A percentile compares a stretch with the other conserved stretches of the same genome.
phyloP scores from a whole-genome alignment of 805 yeast genomes.

The Cyberlindnera meyerae region DNA sequence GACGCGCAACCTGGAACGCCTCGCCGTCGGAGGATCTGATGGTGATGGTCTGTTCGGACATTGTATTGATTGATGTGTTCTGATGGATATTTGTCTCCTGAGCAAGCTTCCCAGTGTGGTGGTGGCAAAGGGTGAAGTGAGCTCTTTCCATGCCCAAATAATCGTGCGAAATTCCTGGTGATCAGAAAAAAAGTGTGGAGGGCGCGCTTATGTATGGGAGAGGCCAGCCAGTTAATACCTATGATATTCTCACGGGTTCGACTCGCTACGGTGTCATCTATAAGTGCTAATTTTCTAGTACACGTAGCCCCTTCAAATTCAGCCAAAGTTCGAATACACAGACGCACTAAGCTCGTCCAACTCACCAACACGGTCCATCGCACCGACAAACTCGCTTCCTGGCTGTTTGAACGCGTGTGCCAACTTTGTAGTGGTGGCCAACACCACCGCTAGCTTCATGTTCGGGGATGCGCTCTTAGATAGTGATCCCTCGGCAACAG shows the following conservation, averaged over 20 bases:
- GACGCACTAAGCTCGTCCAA: conserved; percentile 86
- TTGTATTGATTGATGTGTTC: conserved; percentile 3
- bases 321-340: conserved; percentile 72
- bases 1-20: conserved; percentile 66
- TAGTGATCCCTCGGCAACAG: conserved; percentile 13
- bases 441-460: conserved; percentile 59
- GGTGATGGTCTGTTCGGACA: conserved; percentile 36
- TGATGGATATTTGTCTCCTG: too few species aligned
- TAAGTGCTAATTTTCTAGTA: too few species aligned
- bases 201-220: too few species aligned
- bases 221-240: too few species aligned
- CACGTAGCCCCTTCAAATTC: not conserved
- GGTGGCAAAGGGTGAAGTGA: too few species aligned
- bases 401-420: conserved; percentile 46
- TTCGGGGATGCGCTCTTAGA: conserved; percentile 23
- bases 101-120: too few species aligned
- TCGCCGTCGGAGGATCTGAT: conserved; percentile 80
- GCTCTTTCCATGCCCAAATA: too few species aligned
- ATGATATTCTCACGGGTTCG: too few species aligned
- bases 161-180: too few species aligned
- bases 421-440: conserved; percentile 67
- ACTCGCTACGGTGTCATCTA: too few species aligned
- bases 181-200: too few species aligned
- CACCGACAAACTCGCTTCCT: conserved; percentile 37
- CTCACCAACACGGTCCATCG: conserved; percentile 48